These are phyloP conservation scores for Botrytis pseudocinerea DNA, from an alignment of 2,329 filamentous ascomycete genomes.

Conservation along the genomic window DNA sequence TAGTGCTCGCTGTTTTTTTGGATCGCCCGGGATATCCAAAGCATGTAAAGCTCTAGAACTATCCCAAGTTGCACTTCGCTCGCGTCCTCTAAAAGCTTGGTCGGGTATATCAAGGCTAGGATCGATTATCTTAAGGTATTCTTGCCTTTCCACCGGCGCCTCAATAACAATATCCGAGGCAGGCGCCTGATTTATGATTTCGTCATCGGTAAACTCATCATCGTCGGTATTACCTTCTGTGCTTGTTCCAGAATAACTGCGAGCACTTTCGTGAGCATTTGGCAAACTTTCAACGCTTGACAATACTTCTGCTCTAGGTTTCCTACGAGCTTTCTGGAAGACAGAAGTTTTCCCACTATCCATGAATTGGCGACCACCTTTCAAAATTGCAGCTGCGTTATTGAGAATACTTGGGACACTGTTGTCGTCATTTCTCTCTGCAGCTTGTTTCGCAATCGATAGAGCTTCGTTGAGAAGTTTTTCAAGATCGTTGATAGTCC, in stretches of 20 bases:
- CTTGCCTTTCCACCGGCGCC: not conserved
- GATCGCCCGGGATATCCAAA: not conserved
- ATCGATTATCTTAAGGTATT: not conserved
- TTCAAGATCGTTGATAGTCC: constrained; percentile 43
- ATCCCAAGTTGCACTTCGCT: constrained; percentile 24
- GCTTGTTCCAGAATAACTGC: constrained; percentile 31
- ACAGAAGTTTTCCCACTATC: not conserved
- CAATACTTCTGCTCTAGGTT: not conserved
- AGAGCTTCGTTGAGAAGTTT: constrained; percentile 43
- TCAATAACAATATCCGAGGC: not conserved
- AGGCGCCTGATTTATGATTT: not conserved
- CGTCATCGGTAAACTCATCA: constrained; percentile 7
- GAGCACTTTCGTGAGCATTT: constrained; percentile 38
- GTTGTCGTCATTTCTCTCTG: constrained; percentile 33
- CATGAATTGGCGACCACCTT: constrained; percentile 28
- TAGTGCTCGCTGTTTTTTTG: not conserved
- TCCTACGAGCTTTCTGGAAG: not conserved
- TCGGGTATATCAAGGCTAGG: not conserved
- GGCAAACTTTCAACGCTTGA: constrained; percentile 28
- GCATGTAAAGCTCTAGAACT: constrained; percentile 21
- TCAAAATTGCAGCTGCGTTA: constrained; percentile 33
- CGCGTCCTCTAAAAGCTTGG: constrained; percentile 17
- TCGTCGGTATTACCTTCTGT: constrained; percentile 29
- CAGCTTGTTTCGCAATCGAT: constrained; percentile 41
- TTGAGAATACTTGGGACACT: constrained; percentile 31